A percentile compares a stretch with the other conserved stretches of the same genome.
Conservation (phyloP, 305 asterid species). For the Nicotiana rustica region DNA sequence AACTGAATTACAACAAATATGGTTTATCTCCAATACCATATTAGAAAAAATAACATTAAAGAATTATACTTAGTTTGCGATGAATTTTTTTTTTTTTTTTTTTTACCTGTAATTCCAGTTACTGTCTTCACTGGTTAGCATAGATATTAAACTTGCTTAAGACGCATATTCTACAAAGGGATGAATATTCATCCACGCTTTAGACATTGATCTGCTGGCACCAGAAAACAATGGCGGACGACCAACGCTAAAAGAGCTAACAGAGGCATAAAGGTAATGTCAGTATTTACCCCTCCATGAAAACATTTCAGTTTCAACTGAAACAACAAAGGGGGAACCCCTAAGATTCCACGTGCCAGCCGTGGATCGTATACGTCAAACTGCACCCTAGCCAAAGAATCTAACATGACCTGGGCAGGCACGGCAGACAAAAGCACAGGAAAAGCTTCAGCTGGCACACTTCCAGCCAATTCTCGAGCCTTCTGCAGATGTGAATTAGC, state of each 20-base stretch:
- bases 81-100: no score
- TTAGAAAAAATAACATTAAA: no score
- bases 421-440: constrained; percentile 82
- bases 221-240: not conserved
- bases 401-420: constrained; percentile 75
- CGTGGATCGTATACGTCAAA: constrained; percentile 89
- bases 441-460: constrained; percentile 76
- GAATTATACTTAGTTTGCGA: no score
- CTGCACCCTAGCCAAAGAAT: constrained; percentile 66
- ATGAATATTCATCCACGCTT: not conserved
- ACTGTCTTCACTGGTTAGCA: not conserved
- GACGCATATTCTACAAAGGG: not conserved
- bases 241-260: not conserved
- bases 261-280: constrained; percentile 31
- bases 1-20: no score
- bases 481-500: constrained; percentile 82
- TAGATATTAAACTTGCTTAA: not conserved
- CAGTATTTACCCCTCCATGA: constrained; percentile 88
- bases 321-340: constrained; percentile 79
- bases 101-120: not conserved
- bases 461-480: constrained; percentile 71
- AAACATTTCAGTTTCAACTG: constrained; percentile 82
- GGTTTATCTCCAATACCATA: no score
- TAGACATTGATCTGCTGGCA: not conserved
- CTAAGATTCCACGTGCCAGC: constrained; percentile 65